Percentiles rank a stretch among this genome's conserved stretches.
Evolutionary conservation across 1,284 basidiomycete genomes (phyloP).

Genomic region (Pisolithus thermaeus): DNA sequence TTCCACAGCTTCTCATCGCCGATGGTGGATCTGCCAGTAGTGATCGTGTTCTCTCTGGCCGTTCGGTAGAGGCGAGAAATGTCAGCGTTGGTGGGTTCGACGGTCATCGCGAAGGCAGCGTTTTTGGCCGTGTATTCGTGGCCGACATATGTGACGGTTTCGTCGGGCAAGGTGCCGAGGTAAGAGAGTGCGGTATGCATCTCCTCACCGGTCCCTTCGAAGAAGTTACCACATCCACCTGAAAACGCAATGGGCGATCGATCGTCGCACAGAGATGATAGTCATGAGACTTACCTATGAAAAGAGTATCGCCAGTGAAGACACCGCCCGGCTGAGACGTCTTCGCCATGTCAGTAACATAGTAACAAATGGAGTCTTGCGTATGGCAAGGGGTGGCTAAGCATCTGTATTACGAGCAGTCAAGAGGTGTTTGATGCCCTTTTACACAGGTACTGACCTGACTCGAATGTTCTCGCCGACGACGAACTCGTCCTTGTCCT

Average conservation of each 20-base stretch:
- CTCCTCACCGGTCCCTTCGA: constrained; percentile 83
- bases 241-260: constrained; percentile 88
- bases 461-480: constrained; percentile 68
- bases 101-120: constrained; percentile 53
- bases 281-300: constrained; percentile 34
- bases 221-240: constrained; percentile 95
- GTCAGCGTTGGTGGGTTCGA: constrained; percentile 63
- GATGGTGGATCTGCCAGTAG: constrained; percentile 77
- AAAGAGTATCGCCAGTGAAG: constrained; percentile 96
- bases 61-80: constrained; percentile 52
- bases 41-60: constrained; percentile 47
- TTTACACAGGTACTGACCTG: constrained; percentile 40
- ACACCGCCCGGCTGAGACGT: constrained; percentile 63
- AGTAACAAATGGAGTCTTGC: constrained; percentile 93
- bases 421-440: neutral
- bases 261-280: constrained; percentile 20
- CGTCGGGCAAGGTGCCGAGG: constrained; percentile 70
- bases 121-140: constrained; percentile 87
- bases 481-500: constrained; percentile 72
- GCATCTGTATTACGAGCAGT: constrained; percentile 45
- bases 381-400: constrained; percentile 95
- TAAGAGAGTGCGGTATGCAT: constrained; percentile 82
- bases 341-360: constrained; percentile 56
- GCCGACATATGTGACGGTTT: constrained; percentile 84
- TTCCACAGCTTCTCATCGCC: constrained; percentile 85